Conservation (phyloP, 441 rosid genomes). For the Syzygium syzygioides region DNA sequence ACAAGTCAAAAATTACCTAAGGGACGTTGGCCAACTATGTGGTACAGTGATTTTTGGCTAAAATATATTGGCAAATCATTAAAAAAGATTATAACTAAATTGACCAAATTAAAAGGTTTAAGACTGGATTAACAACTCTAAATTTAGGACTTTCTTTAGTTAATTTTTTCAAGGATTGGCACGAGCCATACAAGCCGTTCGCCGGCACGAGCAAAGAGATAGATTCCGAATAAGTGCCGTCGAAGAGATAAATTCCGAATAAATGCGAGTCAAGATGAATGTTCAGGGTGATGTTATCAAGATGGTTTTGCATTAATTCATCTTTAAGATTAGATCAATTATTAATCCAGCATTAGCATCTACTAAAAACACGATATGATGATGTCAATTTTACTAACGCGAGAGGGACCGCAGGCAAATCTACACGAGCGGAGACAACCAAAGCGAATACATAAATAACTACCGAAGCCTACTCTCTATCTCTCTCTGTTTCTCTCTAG, state of each 20-base stretch:
- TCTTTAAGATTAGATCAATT: not conserved
- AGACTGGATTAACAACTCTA: too few relatives aligned
- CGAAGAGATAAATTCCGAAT: not conserved
- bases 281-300: not conserved
- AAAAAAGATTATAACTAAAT: too few relatives aligned
- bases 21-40: too few relatives aligned
- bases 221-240: not conserved
- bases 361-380: not conserved
- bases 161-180: not conserved
- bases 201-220: not conserved
- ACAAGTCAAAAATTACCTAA: rapidly evolving
- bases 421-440: not conserved
- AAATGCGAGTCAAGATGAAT: not conserved
- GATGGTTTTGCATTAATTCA: not conserved
- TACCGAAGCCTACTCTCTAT: slow-evolving; percentile 3
- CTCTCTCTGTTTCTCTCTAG: not conserved
- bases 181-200: not conserved
- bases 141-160: too few relatives aligned
- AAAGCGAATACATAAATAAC: slow-evolving; percentile 12
- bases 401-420: not conserved
- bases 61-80: too few relatives aligned
- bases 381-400: not conserved
- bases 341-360: not conserved
- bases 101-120: too few relatives aligned
- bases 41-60: too few relatives aligned